A percentile compares a stretch with the other conserved stretches of the same genome.
phyloP scores from a whole-genome alignment of 2,329 filamentous ascomycete species.

The Paraconiothyrium sp. region DNA sequence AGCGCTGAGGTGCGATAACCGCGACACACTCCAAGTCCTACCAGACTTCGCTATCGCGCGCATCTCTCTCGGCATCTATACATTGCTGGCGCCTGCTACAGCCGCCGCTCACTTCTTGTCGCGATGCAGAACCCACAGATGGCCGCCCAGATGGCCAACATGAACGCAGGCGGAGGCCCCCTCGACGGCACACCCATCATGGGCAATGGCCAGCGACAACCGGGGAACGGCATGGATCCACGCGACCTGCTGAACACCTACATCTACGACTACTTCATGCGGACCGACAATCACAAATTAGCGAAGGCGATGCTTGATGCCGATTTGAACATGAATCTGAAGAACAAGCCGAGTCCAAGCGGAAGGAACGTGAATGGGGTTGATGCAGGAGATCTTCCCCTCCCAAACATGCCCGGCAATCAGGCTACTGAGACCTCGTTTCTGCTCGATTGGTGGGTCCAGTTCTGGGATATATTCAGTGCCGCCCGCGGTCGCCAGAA shows the following conservation, averaged over 20 bases:
- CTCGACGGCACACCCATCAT: slow-evolving; percentile 74
- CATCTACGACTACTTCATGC: slow-evolving; percentile 91
- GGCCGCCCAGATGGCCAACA: slow-evolving; percentile 70
- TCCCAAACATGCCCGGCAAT: slow-evolving; percentile 70
- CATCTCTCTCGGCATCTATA: slow-evolving; percentile 17
- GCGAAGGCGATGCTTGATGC: slow-evolving; percentile 69
- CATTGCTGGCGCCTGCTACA: slow-evolving; percentile 23
- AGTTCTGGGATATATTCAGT: slow-evolving; percentile 96
- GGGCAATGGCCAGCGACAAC: slow-evolving; percentile 63
- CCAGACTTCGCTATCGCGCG: slow-evolving; percentile 24
- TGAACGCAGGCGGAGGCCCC: slow-evolving; percentile 69
- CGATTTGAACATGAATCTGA: slow-evolving; percentile 66
- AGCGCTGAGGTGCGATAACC: slow-evolving; percentile 39
- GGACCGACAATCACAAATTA: slow-evolving; percentile 83
- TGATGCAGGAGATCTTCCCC: slow-evolving; percentile 81
- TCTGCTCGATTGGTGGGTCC: slow-evolving; percentile 95
- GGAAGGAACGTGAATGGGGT: slow-evolving; percentile 72
- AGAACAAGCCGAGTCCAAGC: slow-evolving; percentile 68
- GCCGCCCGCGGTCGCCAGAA: slow-evolving; percentile 66
- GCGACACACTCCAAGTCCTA: slow-evolving; percentile 18
- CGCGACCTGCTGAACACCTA: slow-evolving; percentile 78
- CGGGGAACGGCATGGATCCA: slow-evolving; percentile 41
- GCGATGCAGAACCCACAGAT: slow-evolving; percentile 60
- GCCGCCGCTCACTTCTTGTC: slow-evolving; percentile 23
- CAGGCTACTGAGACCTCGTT: slow-evolving; percentile 78